Base-by-base conservation (phyloP, 768 basidiomycete species). In the Kwoniella sp. region DNA sequence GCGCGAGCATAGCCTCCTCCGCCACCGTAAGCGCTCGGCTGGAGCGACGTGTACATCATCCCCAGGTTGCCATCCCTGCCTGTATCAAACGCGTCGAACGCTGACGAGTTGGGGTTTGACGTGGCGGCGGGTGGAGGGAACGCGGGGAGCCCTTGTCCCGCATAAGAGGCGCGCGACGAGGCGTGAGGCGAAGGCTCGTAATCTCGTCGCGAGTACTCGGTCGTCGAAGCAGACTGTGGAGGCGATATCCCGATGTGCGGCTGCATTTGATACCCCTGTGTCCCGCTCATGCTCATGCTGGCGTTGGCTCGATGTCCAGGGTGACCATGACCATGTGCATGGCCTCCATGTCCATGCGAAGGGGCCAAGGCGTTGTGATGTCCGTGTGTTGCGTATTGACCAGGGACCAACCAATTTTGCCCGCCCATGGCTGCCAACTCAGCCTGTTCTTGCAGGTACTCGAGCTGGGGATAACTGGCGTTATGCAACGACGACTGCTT, bases 361-460 rank as follows among this genome's bases (percentile, higher is more conserved):
- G n/a, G n/a, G n/a, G n/a, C n/a, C n/a, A n/a, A n/a, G n/a, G n/a
- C n/a, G n/a, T n/a, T n/a, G n/a, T n/a, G n/a, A n/a, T n/a, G n/a
- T 27, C 50, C 49, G 36, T 45, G 40, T 17, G n/a, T 6, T 19
- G 44, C 11, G 19, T 50, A 53, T 56, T 59, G 55, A 8, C 63
- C 63, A 23, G 63, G 67, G 44, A 69, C 53, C 60, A 62, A 58
- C 67, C 61, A 64, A n/a, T 57, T 57, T 8, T 50, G 39, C 11
- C 43, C 50, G 36, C 65, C 62, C 57, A 69, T 64, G 3, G 71
- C 67, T 9, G 61, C 55, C 37, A 67, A 46, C 40, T 75, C 88
- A 0, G 89, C 92, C 70, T 96, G 92, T 71, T 95, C 90, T 60
- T 93, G 89, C 42, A 98, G 75, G 69, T 82, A 88, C 70, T 93